Conservation (phyloP, 768 basidiomycete genomes). For the Leucocoprinus birnbaumii region DNA sequence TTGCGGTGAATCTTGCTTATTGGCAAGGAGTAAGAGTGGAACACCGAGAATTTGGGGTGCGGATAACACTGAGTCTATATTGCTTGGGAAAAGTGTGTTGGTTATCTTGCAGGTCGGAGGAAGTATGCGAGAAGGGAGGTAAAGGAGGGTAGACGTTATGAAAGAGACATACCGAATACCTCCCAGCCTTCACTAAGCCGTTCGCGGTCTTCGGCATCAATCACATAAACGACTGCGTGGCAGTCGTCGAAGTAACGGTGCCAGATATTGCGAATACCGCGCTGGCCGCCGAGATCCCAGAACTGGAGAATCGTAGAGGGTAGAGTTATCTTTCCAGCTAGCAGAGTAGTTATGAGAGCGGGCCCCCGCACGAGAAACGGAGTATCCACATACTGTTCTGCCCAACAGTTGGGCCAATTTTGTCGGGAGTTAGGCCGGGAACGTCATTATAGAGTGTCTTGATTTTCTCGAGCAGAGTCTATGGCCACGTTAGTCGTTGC, state of each 20-base stretch:
- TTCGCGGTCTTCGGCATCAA: constrained; percentile 90
- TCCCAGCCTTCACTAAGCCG: constrained; percentile 94
- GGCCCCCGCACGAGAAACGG: not conserved
- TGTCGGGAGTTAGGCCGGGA: constrained; percentile 86
- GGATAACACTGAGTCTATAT: constrained; percentile 77
- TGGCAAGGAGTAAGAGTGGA: constrained; percentile 88
- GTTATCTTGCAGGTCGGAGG: not conserved
- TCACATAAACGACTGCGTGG: constrained; percentile 93
- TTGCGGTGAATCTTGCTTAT: constrained; percentile 87
- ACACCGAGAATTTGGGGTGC: constrained; percentile 88
- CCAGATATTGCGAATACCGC: constrained; percentile 94
- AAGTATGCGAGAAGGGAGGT: not conserved
- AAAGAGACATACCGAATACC: constrained; percentile 78
- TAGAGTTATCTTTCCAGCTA: constrained; percentile 90
- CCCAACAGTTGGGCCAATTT: constrained; percentile 95
- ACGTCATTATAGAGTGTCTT: constrained; percentile 88
- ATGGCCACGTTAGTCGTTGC: constrained; percentile 11
- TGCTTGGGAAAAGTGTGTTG: constrained; percentile 17
- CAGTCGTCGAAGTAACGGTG: constrained; percentile 93
- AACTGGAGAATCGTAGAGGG: constrained; percentile 94
- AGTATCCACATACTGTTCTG: constrained; percentile 78
- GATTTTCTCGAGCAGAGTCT: constrained; percentile 91
- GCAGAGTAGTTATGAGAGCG: not conserved
- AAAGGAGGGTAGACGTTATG: not conserved
- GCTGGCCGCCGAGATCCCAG: constrained; percentile 96